Conservation (phyloP, 192 early-diverging fungal species). For the Backusella mclennaniae region DNA sequence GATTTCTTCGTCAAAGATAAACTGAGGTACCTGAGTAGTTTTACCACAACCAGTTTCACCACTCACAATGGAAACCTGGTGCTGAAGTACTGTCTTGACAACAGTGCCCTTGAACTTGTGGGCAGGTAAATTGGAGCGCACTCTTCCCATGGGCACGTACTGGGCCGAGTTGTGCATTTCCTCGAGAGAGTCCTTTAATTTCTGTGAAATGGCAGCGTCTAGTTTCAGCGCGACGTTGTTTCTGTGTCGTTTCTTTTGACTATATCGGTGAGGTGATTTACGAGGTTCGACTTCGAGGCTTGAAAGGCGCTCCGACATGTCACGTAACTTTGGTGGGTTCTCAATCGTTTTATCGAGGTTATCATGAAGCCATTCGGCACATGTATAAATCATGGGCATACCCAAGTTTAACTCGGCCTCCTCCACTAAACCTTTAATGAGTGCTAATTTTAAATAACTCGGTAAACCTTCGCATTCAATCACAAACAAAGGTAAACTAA, state of each 20-base stretch:
- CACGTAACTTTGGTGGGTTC: slow-evolving; percentile 46
- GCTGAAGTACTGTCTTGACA: slow-evolving; percentile 38
- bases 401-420: slow-evolving; percentile 40
- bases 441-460: slow-evolving; percentile 64
- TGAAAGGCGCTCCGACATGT: slow-evolving; percentile 38
- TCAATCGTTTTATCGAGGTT: slow-evolving; percentile 44
- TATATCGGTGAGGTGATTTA: slow-evolving; percentile 3
- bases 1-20: slow-evolving; percentile 67
- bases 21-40: slow-evolving; percentile 82
- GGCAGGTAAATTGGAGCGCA: slow-evolving; percentile 64
- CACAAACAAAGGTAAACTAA: slow-evolving; percentile 61
- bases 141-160: slow-evolving; percentile 34
- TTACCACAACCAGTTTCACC: slow-evolving; percentile 80
- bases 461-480: slow-evolving; percentile 65
- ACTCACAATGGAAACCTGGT: slow-evolving; percentile 71
- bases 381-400: slow-evolving; percentile 58
- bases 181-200: slow-evolving; percentile 11
- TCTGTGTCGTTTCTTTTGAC: background rate
- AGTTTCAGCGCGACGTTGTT: background rate
- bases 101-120: slow-evolving; percentile 55
- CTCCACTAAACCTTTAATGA: slow-evolving; percentile 50
- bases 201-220: slow-evolving; percentile 2
- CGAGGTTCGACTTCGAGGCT: background rate
- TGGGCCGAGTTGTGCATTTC: slow-evolving; percentile 17
- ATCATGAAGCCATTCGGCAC: slow-evolving; percentile 56